These are phyloP conservation scores for Crithidia bombi DNA, from an alignment of 208 protist species.

Conservation along the genomic window DNA sequence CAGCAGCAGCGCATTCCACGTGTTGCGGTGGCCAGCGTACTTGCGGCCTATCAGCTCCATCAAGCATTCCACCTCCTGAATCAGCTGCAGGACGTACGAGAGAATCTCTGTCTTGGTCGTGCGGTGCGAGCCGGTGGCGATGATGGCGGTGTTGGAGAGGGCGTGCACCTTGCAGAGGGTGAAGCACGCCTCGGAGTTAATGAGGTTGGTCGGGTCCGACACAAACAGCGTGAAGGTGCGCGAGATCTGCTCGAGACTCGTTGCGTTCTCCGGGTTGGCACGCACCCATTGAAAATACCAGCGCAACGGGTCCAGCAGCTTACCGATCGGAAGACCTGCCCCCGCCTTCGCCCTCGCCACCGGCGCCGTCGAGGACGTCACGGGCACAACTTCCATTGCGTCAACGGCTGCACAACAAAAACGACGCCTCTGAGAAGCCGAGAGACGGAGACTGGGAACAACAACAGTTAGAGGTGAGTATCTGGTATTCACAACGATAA, in stretches of 20 bases:
- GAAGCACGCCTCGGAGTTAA: conserved; percentile 70
- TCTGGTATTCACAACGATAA: too few relatives aligned
- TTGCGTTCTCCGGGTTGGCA: conserved; percentile 64
- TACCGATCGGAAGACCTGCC: conserved; percentile 18
- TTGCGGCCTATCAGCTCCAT: conserved; percentile 63
- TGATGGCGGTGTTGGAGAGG: conserved; percentile 60
- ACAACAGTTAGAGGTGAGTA: too few relatives aligned
- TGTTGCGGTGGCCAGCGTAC: conserved; percentile 47
- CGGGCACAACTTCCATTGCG: conserved; percentile 3
- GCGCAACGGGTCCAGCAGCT: conserved; percentile 40
- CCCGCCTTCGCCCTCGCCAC: neutral
- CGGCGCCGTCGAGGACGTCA: conserved; percentile 9
- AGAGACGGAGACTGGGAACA: too few relatives aligned
- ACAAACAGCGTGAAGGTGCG: conserved; percentile 65
- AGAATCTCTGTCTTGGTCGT: conserved; percentile 49
- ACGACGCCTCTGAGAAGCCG: too few relatives aligned
- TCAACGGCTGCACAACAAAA: conserved; percentile 1
- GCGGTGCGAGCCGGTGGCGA: conserved; percentile 38
- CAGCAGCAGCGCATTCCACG: conserved; percentile 67
- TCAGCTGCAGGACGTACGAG: conserved; percentile 34
- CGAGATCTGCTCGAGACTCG: conserved; percentile 67
- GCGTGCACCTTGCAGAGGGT: conserved; percentile 61
- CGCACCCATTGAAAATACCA: conserved; percentile 81
- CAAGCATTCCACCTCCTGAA: conserved; percentile 66
- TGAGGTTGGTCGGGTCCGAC: conserved; percentile 63